Conservation (phyloP, 768 basidiomycete genomes). For the Paxillus rubicundulus region DNA sequence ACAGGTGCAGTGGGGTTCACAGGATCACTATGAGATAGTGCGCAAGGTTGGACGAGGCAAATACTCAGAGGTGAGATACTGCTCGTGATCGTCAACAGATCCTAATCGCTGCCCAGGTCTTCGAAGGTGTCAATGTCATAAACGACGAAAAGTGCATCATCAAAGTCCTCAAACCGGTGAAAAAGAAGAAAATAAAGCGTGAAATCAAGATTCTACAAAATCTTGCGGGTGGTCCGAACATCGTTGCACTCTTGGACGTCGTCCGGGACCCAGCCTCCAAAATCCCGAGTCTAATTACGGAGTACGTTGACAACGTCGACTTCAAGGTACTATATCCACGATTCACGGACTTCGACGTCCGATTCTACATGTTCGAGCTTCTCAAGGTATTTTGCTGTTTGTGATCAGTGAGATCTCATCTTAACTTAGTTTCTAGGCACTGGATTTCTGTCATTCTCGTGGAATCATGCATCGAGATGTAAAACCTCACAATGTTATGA, state of each 20-base stretch:
- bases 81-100: slow-evolving; percentile 9
- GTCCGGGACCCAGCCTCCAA: slow-evolving; percentile 95
- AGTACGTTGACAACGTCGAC: slow-evolving; percentile 98
- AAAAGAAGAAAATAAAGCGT: slow-evolving; percentile 99
- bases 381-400: slow-evolving; percentile 62
- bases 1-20: slow-evolving; percentile 95
- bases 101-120: slow-evolving; percentile 53
- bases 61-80: slow-evolving; percentile 76
- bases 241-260: slow-evolving; percentile 90
- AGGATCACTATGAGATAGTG: slow-evolving; percentile 98
- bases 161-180: slow-evolving; percentile 97
- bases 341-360: slow-evolving; percentile 93
- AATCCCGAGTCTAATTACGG: slow-evolving; percentile 94
- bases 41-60: slow-evolving; percentile 95
- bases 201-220: slow-evolving; percentile 99
- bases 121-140: slow-evolving; percentile 89
- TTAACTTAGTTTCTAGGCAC: slow-evolving; percentile 50
- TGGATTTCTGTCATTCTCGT: slow-evolving; percentile 97
- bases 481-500: slow-evolving; percentile 99
- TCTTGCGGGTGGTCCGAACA: slow-evolving; percentile 92
- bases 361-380: slow-evolving; percentile 95
- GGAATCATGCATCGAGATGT: slow-evolving; percentile 99
- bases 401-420: slow-evolving; percentile 2
- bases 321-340: slow-evolving; percentile 96
- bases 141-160: slow-evolving; percentile 96